Base-by-base conservation (phyloP, 176 grass and related monocot species). In the Musa acuminata region DNA sequence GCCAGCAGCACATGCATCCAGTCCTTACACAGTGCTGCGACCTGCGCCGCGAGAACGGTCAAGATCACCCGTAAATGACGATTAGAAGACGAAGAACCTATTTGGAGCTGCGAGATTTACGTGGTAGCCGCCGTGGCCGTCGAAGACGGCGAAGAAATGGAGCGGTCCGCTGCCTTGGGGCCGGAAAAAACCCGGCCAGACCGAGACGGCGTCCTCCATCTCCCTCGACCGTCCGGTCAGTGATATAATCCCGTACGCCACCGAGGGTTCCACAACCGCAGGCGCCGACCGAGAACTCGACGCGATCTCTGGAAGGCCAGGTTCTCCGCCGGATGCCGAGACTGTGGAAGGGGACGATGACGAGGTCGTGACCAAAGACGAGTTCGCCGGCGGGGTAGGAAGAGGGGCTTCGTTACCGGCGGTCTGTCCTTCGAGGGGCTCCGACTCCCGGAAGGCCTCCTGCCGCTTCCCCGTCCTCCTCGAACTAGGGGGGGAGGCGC, bases 141-240 rank as follows among this genome's bases (percentile, higher is more conserved):
- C 94, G 74, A 87, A 98, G 72, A 98, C 94, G n/a, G 82, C 94
- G 80, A 97, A 97, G 75, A 93, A 84, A 85, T 93, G 85, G 74
- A 93, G 77, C 49, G 84, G 76, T 0, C 85, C 78, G 59, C 85
- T 85, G 27, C 86, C 85, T 13, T 75, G 25, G 53, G 82, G 83
- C 16, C 69, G 51, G 84, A 65, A 85, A 8, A 97, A 81, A 19
- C 8, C 8, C 0, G 90, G 90, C 12, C 35, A 82, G 2, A 89
- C 57, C 2, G 90, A 93, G 2, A 98, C 60, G 22, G 87, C 64
- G 68, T 98, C 94, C 87, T 98, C 88, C 88, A 93, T 98, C 51
- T 85, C 84, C 17, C 90, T 77, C 82, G 84, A 80, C 55, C 88
- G 77, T 8, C 94, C 94, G 0, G 86, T 60, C 9, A 98, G 51